Base-by-base conservation (phyloP, 768 basidiomycete species). In the Leccinum longicurvipes region DNA sequence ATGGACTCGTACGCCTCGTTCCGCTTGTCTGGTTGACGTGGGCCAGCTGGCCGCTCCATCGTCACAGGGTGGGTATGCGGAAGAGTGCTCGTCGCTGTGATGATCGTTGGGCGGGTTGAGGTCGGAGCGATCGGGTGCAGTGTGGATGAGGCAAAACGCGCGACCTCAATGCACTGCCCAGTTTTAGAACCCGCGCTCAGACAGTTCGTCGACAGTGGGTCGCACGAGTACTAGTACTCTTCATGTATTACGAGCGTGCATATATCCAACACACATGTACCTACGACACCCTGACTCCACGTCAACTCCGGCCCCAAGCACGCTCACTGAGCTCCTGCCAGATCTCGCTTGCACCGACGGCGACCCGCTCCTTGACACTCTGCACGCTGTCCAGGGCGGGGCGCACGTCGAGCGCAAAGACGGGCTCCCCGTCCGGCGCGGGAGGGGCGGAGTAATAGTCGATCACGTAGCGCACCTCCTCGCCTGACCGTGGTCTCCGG, bases 391-490 rank as follows among this genome's bases (percentile, higher is more conserved):
- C 97, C 51, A 99, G 73, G 0, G 97, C 97, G 1, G 97, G 96
- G 15, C 96, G 85, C 10, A 98, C 96, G 68, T 99, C 97, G 25
- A 99, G 80, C 8, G 87, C 87, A 73, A 98, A 98, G 6, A 95
- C 94, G 17, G 97, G 97, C 45, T 89, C 90, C 8, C 96, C 96
- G 61, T 97, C 89, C 8, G 84, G 79, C 53, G 95, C 87, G 3
- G 89, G 84, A 1, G 95, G 92, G 0, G 93, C 93, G 47, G 91
- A 90, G 73, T 98, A 98, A 74, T 99, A 99, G 76, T 99, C 97
- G 64, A 99, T 98, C 47, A 99, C 90, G 72, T 99, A 96, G 68
- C 92, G 89, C 50, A 93, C 87, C 72, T 93, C 89, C 62, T 90
- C 83, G 17, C 89, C 86, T 1, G 87, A 86, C 39, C 77, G 76